Evolutionary conservation across 106 monocot species (phyloP).

Genomic region (Iris macrosiphon): DNA sequence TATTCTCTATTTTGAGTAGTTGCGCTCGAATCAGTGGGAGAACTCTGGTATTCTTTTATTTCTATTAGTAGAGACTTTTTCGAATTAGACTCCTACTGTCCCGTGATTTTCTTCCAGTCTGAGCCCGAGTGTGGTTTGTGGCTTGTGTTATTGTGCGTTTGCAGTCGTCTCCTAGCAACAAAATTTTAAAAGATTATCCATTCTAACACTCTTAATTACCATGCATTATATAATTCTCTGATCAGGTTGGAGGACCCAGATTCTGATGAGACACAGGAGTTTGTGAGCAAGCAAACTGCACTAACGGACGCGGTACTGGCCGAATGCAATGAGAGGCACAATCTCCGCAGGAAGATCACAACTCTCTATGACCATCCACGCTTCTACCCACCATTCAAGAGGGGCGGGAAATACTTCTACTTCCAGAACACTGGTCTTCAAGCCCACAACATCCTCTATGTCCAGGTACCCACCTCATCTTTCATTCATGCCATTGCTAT

Average conservation of each 20-base stretch:
- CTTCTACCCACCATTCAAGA: slow-evolving; percentile 49
- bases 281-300: slow-evolving; percentile 59
- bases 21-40: too few species aligned
- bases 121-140: too few species aligned
- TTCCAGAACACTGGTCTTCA: slow-evolving; percentile 87
- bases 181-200: too few species aligned
- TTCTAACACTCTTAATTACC: too few species aligned
- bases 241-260: slow-evolving; percentile 97
- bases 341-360: slow-evolving; percentile 38
- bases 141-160: too few species aligned
- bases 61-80: too few species aligned
- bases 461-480: slow-evolving; percentile 37
- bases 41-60: too few species aligned
- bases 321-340: slow-evolving; percentile 48
- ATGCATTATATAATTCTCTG: background rate
- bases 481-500: too few species aligned
- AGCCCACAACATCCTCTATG: slow-evolving; percentile 77
- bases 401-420: slow-evolving; percentile 72
- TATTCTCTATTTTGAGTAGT: too few species aligned
- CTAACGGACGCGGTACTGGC: slow-evolving; percentile 58
- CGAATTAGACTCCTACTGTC: too few species aligned
- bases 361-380: slow-evolving; percentile 68
- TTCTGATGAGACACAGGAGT: slow-evolving; percentile 75
- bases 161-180: too few species aligned
- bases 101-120: too few species aligned